Percentiles rank a stretch among this genome's conserved stretches.
Conservation (phyloP, 257 asterid species). For the Nicotiana sylvestris region DNA sequence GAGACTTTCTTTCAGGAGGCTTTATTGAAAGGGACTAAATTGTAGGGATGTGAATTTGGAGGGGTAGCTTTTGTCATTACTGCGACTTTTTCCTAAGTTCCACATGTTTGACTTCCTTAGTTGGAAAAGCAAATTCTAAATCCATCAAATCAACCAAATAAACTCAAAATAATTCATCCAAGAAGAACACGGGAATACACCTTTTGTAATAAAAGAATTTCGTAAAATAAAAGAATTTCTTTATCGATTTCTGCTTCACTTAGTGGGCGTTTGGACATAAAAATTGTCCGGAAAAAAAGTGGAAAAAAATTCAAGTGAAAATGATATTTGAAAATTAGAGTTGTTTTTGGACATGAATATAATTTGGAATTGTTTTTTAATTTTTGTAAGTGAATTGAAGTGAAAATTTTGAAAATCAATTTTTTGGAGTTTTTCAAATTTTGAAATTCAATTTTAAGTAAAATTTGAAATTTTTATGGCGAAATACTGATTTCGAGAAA, state of each 20-base stretch:
- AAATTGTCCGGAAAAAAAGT: too few species aligned
- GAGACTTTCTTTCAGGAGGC: background rate
- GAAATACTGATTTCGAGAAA: too few species aligned
- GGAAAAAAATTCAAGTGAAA: too few species aligned
- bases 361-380: too few species aligned
- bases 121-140: background rate
- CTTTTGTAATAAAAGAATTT: background rate
- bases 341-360: too few species aligned
- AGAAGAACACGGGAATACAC: background rate
- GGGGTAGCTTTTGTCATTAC: slow-evolving; percentile 1
- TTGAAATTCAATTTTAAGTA: too few species aligned
- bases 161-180: background rate
- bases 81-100: background rate
- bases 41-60: background rate
- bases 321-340: too few species aligned
- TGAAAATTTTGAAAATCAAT: too few species aligned
- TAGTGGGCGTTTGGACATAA: too few species aligned
- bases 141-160: background rate
- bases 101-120: background rate
- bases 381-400: too few species aligned
- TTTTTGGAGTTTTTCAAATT: too few species aligned
- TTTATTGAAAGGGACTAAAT: slow-evolving; percentile 10
- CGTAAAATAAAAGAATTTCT: background rate
- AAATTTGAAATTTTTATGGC: too few species aligned
- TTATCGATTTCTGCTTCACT: background rate